Evolutionary conservation across 2,329 filamentous ascomycete genomes (phyloP), one percentile per base, ranked within the genome.

Genomic region (Penicillium expansum): DNA sequence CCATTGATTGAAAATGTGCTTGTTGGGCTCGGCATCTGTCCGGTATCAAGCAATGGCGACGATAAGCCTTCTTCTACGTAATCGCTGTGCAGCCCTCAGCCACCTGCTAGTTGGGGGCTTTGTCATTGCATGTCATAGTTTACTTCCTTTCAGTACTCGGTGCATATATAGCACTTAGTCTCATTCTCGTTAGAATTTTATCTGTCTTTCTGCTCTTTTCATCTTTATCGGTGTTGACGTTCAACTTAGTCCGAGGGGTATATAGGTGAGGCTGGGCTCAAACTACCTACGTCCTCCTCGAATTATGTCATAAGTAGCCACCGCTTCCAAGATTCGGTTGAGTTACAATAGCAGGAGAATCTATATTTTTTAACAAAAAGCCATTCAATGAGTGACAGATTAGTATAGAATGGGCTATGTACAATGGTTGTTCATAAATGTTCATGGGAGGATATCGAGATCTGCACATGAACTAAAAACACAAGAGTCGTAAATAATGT

Each of bases 21-120:
- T 29, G 42, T 47, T 41, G 42, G 56, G 14, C 53, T 66, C 4
- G 62, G 64, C 9, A 18, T 66, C 10, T 66, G 64, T n/a, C 44
- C 55, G 10, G 51, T 57, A 4, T 20, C 52, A 16, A 48, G 22
- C 10, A 27, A 39, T 4, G 35, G 4, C 9, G 35, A 20, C 11
- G n/a, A 41, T 50, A 14, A 24, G n/a, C 10, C 48, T n/a, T 7
- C 35, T 42, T 50, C 18, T 16, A 22, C 4, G n/a, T 50, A 20
- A 22, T 24, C 11, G 6, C 48, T 16, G 30, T 18, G 33, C 11
- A 2, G 30, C 14, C 14, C 14, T n/a, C 9, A 4, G 30, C 43
- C 3, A 3, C 29, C 10, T 33, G 29, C 2, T 33, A 22, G 10
- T 24, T 47, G 14, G 29, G 13, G 43, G 5, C 22, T 5, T 33